Base-by-base conservation (phyloP, 108 stramenopile species). In the Phaeodactylum tricornutum region DNA sequence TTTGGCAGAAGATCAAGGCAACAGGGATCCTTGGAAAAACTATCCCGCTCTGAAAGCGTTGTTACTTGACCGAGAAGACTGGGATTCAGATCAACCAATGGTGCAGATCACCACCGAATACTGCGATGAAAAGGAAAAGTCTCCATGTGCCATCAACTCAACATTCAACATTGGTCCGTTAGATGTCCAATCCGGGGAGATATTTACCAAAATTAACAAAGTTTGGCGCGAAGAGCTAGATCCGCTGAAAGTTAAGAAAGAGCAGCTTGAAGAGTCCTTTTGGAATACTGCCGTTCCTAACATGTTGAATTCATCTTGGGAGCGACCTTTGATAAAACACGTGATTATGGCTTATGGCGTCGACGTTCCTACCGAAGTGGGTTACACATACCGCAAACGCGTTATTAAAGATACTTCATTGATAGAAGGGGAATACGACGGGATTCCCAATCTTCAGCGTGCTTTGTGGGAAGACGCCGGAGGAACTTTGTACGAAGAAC, bases 301-400 rank as follows among this genome's bases (percentile, higher is more conserved):
- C 53, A 69, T 84, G 35, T 59, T 84, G 43, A 67, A 77, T 38
- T 44, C 67, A 4, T 75, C 81, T 6, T 84, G 83, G 50, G 87
- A 89, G 67, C 68, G 91, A 20, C 91, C 91, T 3, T 63, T 72
- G 17, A 84, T 92, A 43, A 87, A 85, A 53, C 86, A 88, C 41
- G 79, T 80, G 7, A 71, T 85, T 14, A 74, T 90, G 80, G 75
- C 78, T 1, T 92, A 92, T 51, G 91, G 91, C 4, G 67, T 74
- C 9, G 83, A 92, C 41, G 46, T 83, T 15, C 77, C 91, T 0
- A 92, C 91, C 1, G 91, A 92, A 64, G 74, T 69, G 5, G 86
- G 84, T 12, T 88, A 86, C 51, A 45, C 65, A 2, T 78, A 78
- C 46, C 34, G 37, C 8, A 78, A 78, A 43, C 45, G 47, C 8